Conservation (phyloP, 2,329 filamentous ascomycete species). For the Ceratocystis alfenasii region DNA sequence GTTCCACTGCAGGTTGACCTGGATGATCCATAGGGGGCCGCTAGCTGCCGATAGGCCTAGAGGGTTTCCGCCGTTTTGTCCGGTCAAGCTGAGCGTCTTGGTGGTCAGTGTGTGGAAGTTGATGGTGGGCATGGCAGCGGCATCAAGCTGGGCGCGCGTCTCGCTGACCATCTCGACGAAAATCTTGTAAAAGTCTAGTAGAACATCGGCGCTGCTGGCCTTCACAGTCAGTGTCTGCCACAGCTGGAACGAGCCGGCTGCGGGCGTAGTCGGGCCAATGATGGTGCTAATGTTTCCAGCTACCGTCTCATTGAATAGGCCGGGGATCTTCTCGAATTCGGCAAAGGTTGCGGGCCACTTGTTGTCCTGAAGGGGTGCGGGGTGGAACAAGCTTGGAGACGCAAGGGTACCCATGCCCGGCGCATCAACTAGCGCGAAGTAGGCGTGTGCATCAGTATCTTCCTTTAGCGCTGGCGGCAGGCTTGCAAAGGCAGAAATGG, state of each 20-base stretch:
- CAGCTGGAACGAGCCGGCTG: slow-evolving; percentile 6
- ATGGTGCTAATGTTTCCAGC: slow-evolving; percentile 4
- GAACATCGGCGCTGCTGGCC: slow-evolving; percentile 27
- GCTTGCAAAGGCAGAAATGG: slow-evolving; percentile 22
- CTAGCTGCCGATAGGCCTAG: slow-evolving; percentile 29
- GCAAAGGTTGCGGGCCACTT: slow-evolving; percentile 1
- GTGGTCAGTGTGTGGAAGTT: slow-evolving; percentile 34
- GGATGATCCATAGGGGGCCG: slow-evolving; percentile 25
- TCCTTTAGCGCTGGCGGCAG: slow-evolving; percentile 22
- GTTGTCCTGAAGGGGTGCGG: slow-evolving; percentile 25
- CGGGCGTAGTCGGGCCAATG: not conserved
- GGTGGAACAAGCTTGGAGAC: slow-evolving; percentile 15
- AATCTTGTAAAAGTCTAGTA: slow-evolving; percentile 25
- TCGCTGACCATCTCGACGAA: slow-evolving; percentile 29
- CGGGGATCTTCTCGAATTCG: not conserved
- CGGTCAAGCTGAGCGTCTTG: slow-evolving; percentile 29
- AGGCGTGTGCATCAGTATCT: slow-evolving; percentile 20
- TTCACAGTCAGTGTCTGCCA: slow-evolving; percentile 18
- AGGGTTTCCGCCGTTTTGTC: slow-evolving; percentile 31
- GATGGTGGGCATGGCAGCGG: slow-evolving; percentile 25
- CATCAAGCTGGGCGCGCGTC: slow-evolving; percentile 20
- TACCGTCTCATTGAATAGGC: not conserved
- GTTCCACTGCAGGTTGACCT: slow-evolving; percentile 25
- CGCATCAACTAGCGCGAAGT: slow-evolving; percentile 28
- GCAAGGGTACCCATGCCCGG: slow-evolving; percentile 27